phyloP scores from a whole-genome alignment of 768 basidiomycete species.

The Hygrophorus pudorinus region DNA sequence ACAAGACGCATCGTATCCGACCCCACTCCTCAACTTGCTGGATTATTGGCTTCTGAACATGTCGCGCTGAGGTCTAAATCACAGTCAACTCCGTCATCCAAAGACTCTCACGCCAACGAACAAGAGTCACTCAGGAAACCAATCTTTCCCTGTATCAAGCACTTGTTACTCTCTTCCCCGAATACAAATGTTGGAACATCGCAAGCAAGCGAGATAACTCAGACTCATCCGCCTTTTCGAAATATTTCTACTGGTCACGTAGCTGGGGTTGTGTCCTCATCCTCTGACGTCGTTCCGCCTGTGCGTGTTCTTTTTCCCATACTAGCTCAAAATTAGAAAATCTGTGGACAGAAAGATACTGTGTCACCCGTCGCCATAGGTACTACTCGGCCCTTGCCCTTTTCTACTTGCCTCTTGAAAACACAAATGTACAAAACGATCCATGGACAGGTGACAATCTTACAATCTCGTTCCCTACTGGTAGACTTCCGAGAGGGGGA shows the following conservation, averaged over 20 bases:
- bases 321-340: background rate
- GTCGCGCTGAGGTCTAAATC: background rate
- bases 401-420: conserved; percentile 25
- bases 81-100: background rate
- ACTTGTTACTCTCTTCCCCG: background rate
- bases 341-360: background rate
- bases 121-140: background rate
- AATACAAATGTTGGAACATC: background rate
- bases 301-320: background rate
- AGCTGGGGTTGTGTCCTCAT: too few species aligned
- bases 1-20: conserved; percentile 24
- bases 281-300: too few species aligned
- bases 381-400: conserved; percentile 25
- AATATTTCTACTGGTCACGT: too few species aligned
- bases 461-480: conserved; percentile 38
- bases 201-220: background rate
- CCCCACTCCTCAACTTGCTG: conserved; percentile 13
- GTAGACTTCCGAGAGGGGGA: conserved; percentile 51
- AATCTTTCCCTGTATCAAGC: background rate
- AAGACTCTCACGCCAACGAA: background rate
- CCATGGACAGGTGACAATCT: conserved; percentile 37
- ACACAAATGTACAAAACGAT: conserved; percentile 37
- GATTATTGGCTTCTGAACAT: background rate
- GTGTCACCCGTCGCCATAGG: conserved; percentile 20
- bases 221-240: conserved; percentile 1